Evolutionary conservation across 495 filamentous ascomycete genomes (phyloP).

Genomic region (Penicillium coprophilum): DNA sequence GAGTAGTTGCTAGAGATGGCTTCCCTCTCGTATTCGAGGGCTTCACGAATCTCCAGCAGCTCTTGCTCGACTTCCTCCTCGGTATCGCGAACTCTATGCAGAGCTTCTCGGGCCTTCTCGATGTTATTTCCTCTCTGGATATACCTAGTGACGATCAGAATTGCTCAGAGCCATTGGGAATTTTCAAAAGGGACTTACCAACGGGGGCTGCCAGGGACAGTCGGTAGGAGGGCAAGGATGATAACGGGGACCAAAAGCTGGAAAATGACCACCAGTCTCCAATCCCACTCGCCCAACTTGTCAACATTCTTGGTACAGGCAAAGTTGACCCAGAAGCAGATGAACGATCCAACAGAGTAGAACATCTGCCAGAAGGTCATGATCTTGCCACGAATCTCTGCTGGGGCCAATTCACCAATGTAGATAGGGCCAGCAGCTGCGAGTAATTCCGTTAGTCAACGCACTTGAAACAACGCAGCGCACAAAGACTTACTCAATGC

Average conservation of each 20-base stretch:
- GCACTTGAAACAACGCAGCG: not conserved
- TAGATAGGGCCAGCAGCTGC: conserved; percentile 59
- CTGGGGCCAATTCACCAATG: conserved; percentile 59
- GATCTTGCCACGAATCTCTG: conserved; percentile 60
- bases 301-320: conserved; percentile 51
- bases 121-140: conserved; percentile 53
- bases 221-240: conserved; percentile 53
- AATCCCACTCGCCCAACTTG: conserved; percentile 60
- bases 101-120: conserved; percentile 52
- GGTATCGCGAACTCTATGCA: conserved; percentile 53
- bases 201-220: conserved; percentile 58
- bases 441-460: conserved; percentile 7
- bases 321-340: conserved; percentile 63
- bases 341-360: conserved; percentile 62
- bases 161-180: not conserved
- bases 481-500: conserved; percentile 52
- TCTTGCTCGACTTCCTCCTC: conserved; percentile 61
- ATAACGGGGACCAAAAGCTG: conserved; percentile 56
- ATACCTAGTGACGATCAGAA: conserved; percentile 34
- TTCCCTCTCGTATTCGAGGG: conserved; percentile 62
- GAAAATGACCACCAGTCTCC: conserved; percentile 63
- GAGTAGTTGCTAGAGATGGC: conserved; percentile 56
- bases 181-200: conserved; percentile 38
- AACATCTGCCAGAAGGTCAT: conserved; percentile 72
- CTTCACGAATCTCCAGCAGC: conserved; percentile 55